Percentiles rank a stretch among this genome's conserved stretches.
phyloP scores from a whole-genome alignment of 768 basidiomycete species.

The Saitozyma podzolica region DNA sequence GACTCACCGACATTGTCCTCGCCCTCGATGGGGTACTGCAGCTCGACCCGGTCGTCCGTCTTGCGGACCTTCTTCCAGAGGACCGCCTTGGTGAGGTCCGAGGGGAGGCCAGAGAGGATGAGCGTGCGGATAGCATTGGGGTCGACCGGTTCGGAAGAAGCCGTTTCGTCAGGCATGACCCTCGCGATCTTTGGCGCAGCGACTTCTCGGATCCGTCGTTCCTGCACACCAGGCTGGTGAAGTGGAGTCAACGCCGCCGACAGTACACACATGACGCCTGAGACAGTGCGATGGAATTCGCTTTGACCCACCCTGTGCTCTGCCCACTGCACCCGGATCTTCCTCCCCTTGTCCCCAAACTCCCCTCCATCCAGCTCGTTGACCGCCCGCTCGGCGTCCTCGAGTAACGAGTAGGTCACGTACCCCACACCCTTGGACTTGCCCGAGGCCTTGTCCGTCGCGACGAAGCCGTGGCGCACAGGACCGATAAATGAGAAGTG shows the following conservation, averaged over 20 bases:
- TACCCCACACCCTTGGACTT: conserved; percentile 93
- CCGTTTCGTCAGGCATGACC: conserved; percentile 27
- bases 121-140: conserved; percentile 78
- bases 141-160: conserved; percentile 54
- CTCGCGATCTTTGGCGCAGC: conserved; percentile 47
- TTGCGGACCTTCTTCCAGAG: conserved; percentile 52
- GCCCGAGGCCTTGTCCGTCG: conserved; percentile 63
- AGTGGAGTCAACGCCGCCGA: neutral
- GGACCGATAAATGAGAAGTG: conserved; percentile 95
- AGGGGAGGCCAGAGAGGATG: conserved; percentile 52
- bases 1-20: conserved; percentile 31
- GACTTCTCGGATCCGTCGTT: conserved; percentile 1
- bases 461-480: conserved; percentile 89
- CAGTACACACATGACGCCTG: too few species aligned
- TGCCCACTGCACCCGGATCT: conserved; percentile 76
- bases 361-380: conserved; percentile 66
- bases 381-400: conserved; percentile 78
- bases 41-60: conserved; percentile 36
- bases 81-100: conserved; percentile 46
- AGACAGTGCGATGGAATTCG: too few species aligned
- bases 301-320: conserved; percentile 64
- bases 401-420: conserved; percentile 82
- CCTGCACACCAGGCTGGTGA: conserved; percentile 32
- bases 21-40: conserved; percentile 44
- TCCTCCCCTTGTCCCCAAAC: conserved; percentile 67